Percentiles rank a stretch among this genome's conserved stretches.
Evolutionary conservation across 2,329 filamentous ascomycete genomes (phyloP).

Genomic region (Verticillium nubilum): DNA sequence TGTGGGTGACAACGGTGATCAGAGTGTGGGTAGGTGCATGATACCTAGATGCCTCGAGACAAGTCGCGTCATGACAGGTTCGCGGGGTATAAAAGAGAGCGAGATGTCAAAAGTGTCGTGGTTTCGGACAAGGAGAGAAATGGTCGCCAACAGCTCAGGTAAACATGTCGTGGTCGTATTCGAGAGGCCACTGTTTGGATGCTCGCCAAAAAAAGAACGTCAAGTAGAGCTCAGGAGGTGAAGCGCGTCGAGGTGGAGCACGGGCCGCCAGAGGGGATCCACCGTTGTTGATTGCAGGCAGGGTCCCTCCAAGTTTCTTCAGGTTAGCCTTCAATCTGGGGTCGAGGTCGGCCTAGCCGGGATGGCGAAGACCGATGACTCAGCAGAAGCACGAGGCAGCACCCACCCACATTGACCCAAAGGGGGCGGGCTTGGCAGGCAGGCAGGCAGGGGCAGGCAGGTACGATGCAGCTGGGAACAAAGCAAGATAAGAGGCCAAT

Average conservation of each 20-base stretch:
- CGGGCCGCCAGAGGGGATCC: not conserved
- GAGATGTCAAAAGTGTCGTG: not conserved
- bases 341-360: not conserved
- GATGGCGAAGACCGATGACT: not conserved
- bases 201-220: constrained; percentile 6
- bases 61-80: constrained; percentile 9
- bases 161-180: not conserved
- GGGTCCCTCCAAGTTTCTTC: not conserved
- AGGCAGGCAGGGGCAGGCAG: constrained; percentile 13
- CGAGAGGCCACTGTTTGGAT: constrained; percentile 1
- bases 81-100: not conserved
- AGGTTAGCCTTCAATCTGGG: not conserved
- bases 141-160: not conserved
- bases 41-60: constrained; percentile 4
- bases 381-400: constrained; percentile 11
- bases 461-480: not conserved
- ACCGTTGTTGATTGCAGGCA: not conserved
- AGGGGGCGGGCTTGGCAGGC: too few relatives aligned
- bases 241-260: not conserved
- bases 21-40: constrained; percentile 8
- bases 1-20: constrained; percentile 2
- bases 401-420: too few relatives aligned
- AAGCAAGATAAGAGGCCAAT: not conserved
- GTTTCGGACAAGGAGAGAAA: not conserved
- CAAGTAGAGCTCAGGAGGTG: not conserved